phyloP scores from a whole-genome alignment of 2,329 filamentous ascomycete species.

The Ophiognomonia clavigignenti-juglandacearum region DNA sequence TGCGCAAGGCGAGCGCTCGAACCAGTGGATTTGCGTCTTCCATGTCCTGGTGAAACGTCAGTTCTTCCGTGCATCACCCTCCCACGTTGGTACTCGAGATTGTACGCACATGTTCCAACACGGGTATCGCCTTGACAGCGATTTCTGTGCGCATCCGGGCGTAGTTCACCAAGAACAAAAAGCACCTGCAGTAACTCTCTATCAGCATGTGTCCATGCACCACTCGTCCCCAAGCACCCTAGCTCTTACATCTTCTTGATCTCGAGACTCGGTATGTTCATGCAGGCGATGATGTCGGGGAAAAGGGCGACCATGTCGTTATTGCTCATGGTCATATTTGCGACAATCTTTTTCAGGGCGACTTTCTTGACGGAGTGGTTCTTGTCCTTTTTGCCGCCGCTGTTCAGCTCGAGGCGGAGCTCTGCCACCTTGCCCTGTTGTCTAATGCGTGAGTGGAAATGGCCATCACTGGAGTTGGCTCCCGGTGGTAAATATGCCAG shows the following conservation, averaged over 20 bases:
- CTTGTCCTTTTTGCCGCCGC: slow-evolving; percentile 96
- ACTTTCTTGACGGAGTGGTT: slow-evolving; percentile 94
- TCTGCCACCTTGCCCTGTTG: slow-evolving; percentile 97
- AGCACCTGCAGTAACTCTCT: slow-evolving; percentile 63
- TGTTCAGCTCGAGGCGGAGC: slow-evolving; percentile 88
- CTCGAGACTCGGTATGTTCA: slow-evolving; percentile 90
- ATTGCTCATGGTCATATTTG: slow-evolving; percentile 99
- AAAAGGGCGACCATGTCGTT: slow-evolving; percentile 99
- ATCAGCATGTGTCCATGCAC: slow-evolving; percentile 13
- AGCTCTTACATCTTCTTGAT: slow-evolving; percentile 94
- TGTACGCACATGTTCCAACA: slow-evolving; percentile 66
- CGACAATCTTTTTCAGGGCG: slow-evolving; percentile 97
- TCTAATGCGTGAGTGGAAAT: slow-evolving; percentile 47
- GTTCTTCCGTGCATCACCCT: neutral
- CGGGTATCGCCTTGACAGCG: slow-evolving; percentile 86
- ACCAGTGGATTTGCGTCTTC: slow-evolving; percentile 89
- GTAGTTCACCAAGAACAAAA: slow-evolving; percentile 96
- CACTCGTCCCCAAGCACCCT: neutral
- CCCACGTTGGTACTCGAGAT: neutral
- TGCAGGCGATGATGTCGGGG: slow-evolving; percentile 90
- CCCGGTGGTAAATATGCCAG: slow-evolving; percentile 47
- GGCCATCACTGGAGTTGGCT: slow-evolving; percentile 24
- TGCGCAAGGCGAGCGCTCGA: slow-evolving; percentile 84
- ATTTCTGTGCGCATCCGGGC: slow-evolving; percentile 90
- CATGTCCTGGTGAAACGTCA: slow-evolving; percentile 65